Evolutionary conservation across 2,329 filamentous ascomycete genomes (phyloP), one percentile per base, ranked within the genome.

Genomic region (Colletotrichum sp.): DNA sequence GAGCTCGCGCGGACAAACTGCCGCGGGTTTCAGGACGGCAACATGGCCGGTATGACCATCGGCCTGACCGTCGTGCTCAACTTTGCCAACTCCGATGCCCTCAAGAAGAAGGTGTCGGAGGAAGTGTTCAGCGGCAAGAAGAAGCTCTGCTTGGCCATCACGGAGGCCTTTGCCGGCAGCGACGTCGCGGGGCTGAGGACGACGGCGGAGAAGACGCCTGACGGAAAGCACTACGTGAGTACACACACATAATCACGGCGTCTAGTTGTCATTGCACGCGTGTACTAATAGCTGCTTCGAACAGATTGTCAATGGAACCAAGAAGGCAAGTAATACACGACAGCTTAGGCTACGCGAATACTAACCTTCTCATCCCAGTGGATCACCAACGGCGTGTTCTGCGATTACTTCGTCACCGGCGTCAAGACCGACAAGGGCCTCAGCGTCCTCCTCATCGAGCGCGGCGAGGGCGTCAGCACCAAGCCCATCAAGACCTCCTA

Each of bases 121-220:
- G 94, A 97, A 80, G 93, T 95, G 61, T 90, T 98, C 78, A 91
- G 90, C 61, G 95, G 95, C 76, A 91, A 93, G 89, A 97, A 97
- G 91, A 96, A 96, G 89, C 95, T 97, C 82, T 96, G 94, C 82
- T 88, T 98, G 5, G 95, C 95, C 69, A 95, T 98, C 81, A 97
- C 95, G 2, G 95, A 98, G 85, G 95, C 95, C 0, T 97, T 98
- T 84, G 95, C 95, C 19, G 95, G 95, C 16, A 93, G 91, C 48
- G 95, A 98, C 83, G 95, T 98, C 6, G 94, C 95, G 16, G 92
- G 94, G 19, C 88, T 98, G 48, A 90, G 94, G 77, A 97, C 95
- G 0, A 97, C 94, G 0, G 95, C 94, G 2, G 90, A 90, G 79
- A 95, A 95, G 87, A 95, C 93, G 0, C 85, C 92, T 2, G 94